phyloP scores from a whole-genome alignment of 2,329 filamentous ascomycete species.

The Pseudogymnoascus sp. region DNA sequence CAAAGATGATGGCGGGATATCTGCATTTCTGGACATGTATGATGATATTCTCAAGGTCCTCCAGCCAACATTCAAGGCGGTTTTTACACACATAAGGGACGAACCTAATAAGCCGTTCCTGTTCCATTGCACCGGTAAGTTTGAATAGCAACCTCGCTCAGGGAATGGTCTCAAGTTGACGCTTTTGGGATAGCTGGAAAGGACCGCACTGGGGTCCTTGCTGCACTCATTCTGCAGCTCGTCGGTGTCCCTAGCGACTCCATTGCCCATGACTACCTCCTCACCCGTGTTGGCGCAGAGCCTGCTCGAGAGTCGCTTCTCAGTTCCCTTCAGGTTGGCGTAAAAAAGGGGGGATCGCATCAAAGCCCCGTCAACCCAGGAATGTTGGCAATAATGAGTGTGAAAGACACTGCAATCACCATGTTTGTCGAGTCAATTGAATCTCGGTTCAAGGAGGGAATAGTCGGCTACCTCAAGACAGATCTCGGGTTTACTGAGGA shows the following conservation, averaged over 20 bases:
- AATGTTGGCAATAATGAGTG: slow-evolving; percentile 40
- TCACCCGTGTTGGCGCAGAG: slow-evolving; percentile 47
- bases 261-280: slow-evolving; percentile 43
- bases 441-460: slow-evolving; percentile 35
- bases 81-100: slow-evolving; percentile 44
- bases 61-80: slow-evolving; percentile 33
- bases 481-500: slow-evolving; percentile 39
- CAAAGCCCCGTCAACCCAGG: slow-evolving; percentile 35
- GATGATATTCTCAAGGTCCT: slow-evolving; percentile 39
- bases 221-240: slow-evolving; percentile 43
- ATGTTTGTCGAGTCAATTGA: slow-evolving; percentile 38
- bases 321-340: slow-evolving; percentile 34
- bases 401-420: slow-evolving; percentile 39
- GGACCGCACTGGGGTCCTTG: slow-evolving; percentile 46
- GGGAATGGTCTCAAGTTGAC: not conserved
- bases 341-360: slow-evolving; percentile 27
- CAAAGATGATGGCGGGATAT: slow-evolving; percentile 37
- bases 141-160: not conserved
- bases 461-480: slow-evolving; percentile 40
- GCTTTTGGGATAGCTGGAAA: slow-evolving; percentile 37
- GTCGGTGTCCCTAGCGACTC: slow-evolving; percentile 38
- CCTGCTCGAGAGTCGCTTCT: slow-evolving; percentile 42
- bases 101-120: slow-evolving; percentile 35
- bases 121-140: slow-evolving; percentile 49
- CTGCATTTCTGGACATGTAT: slow-evolving; percentile 41